Percentiles rank a stretch among this genome's conserved stretches.
Evolutionary conservation across 202 grass and related monocot genomes (phyloP).

Genomic region (Hordeum pubiflorum): DNA sequence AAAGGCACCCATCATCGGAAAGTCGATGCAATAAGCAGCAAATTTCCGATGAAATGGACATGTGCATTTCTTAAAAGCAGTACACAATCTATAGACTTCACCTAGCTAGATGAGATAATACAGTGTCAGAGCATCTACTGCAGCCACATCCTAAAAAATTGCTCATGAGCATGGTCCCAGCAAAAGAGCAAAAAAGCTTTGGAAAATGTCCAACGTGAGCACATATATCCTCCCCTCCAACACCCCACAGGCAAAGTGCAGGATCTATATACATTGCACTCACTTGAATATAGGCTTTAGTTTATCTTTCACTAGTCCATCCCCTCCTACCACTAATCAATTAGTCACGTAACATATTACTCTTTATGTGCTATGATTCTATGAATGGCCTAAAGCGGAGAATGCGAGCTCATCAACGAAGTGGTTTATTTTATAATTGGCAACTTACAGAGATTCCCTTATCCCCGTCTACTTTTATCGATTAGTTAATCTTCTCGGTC

Average conservation of each 20-base stretch:
- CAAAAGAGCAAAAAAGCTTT: conserved; percentile 17
- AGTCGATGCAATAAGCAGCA: conserved; percentile 3
- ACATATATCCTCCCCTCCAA: background rate
- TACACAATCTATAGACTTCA: conserved; percentile 7
- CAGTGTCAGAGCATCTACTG: background rate
- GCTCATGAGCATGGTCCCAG: conserved; percentile 6
- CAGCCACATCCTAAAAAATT: background rate
- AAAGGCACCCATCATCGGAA: conserved; percentile 14
- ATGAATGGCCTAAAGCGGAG: conserved; percentile 35
- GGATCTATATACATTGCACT: conserved; percentile 32
- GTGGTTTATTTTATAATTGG: conserved; percentile 37
- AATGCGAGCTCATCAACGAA: conserved; percentile 22
- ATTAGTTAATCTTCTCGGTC: conserved; percentile 31
- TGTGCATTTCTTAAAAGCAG: conserved; percentile 23
- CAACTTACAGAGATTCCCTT: conserved; percentile 65
- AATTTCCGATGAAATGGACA: conserved; percentile 20
- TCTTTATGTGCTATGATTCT: conserved; percentile 33
- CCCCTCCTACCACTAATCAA: conserved; percentile 32
- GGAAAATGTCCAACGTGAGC: background rate
- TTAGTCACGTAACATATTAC: conserved; percentile 7
- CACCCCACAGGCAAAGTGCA: conserved; percentile 17
- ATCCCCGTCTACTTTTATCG: conserved; percentile 29
- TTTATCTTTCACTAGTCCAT: conserved; percentile 28
- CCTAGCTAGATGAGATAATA: conserved; percentile 31
- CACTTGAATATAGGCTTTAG: conserved; percentile 20